These are phyloP conservation scores for Cynara cardunculus DNA, from an alignment of 129 eudicot genomes.

Conservation along the genomic window DNA sequence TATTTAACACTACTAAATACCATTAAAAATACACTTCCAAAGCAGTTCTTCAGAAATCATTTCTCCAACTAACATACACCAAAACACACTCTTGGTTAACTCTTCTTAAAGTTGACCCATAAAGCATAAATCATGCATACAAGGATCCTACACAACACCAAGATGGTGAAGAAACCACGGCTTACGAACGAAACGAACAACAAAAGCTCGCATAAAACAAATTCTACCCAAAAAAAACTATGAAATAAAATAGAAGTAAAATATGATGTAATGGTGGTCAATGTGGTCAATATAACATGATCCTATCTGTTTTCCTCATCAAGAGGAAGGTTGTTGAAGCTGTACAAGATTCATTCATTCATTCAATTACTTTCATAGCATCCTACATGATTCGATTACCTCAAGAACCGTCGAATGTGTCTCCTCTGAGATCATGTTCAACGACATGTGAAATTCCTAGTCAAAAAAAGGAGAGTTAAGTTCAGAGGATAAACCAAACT, in stretches of 20 bases:
- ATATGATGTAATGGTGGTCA: constrained; percentile 17
- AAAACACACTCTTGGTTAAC: background rate
- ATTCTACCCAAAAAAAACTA: constrained; percentile 17
- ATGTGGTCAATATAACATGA: constrained; percentile 30
- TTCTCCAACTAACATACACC: background rate
- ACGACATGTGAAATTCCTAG: constrained; percentile 89
- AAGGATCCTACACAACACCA: constrained; percentile 18
- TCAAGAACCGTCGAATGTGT: constrained; percentile 78
- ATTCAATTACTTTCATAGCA: constrained; percentile 34
- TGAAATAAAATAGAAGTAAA: constrained; percentile 11
- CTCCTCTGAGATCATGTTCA: constrained; percentile 93
- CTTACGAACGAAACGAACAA: background rate
- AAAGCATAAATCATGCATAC: constrained; percentile 22
- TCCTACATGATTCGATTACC: constrained; percentile 91
- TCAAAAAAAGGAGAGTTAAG: background rate
- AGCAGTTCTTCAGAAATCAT: background rate
- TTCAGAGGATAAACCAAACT: background rate
- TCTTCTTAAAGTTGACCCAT: constrained; percentile 14
- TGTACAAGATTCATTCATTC: constrained; percentile 29
- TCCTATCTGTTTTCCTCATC: constrained; percentile 24
- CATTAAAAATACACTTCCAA: background rate
- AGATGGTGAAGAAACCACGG: constrained; percentile 27
- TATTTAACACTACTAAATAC: background rate
- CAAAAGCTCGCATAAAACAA: constrained; percentile 17
- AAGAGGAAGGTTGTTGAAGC: constrained; percentile 36